Base-by-base conservation (phyloP, 306 rosid species). In the Delonix regia region DNA sequence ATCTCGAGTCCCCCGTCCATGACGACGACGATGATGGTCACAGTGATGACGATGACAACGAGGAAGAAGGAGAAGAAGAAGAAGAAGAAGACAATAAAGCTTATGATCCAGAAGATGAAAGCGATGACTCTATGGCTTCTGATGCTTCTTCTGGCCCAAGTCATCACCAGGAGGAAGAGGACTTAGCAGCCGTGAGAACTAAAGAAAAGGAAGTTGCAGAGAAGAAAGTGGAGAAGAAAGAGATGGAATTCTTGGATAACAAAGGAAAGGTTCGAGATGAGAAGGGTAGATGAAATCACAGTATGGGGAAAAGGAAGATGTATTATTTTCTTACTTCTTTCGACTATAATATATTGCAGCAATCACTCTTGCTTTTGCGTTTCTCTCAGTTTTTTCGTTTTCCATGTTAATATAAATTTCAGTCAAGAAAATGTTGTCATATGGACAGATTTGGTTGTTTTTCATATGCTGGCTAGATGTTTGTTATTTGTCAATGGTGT, bases 51-150 rank as follows among this genome's bases (percentile, higher is more conserved):
- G 3, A 59, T 0, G 38, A 27, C 0, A 2, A 22, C 0, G 34
- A 56, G 7, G 63, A 10, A 22, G 38, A 4, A 1, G 63, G 21
- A 69, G 52, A 69, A 56, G 61, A 30, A 3, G 22, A 49, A 1
- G 38, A 4, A 1, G 63, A 30, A 69, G 52, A 69, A 56, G 61
- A 30, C 18, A 77, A 15, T 30, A 68, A 78, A 52, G 51, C 27
- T 41, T 25, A 4, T 25, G 48, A 53, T 68, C 64, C 65, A 9
- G 86, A 79, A 22, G 83, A 79, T 59, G 89, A 88, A 12, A 88
- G 91, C 64, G 96, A 90, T 78, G 96, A 90, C 79, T 92, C 97
- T 16, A 89, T 92, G 97, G 88, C 88, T 79, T 92, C 97, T 71
- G 97, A 92, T 83, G 97, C 97, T 82, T 92, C 97, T 39, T 89